These are phyloP conservation scores for Colletotrichum lini DNA, from an alignment of 2,329 filamentous ascomycete genomes.

Conservation along the genomic window DNA sequence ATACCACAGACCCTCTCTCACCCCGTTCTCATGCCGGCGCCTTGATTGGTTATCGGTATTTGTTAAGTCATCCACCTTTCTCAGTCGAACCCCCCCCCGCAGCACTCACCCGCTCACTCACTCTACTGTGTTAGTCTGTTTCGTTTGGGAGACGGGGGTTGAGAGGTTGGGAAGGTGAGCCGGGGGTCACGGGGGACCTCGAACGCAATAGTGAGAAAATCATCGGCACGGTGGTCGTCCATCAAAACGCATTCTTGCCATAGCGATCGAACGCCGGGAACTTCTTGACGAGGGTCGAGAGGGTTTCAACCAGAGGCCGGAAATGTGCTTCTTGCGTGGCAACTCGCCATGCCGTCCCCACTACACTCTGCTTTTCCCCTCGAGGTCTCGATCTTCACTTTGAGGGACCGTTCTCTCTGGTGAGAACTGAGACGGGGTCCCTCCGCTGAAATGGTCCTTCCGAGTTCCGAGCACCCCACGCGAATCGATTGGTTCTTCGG, in stretches of 20 bases:
- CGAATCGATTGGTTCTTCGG: slow-evolving; percentile 9
- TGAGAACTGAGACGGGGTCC: too few relatives aligned
- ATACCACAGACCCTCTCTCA: neutral
- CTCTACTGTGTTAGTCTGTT: too few relatives aligned
- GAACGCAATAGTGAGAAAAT: slow-evolving; percentile 6
- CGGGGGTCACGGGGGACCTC: slow-evolving; percentile 13
- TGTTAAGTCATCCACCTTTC: neutral
- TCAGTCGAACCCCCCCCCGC: neutral
- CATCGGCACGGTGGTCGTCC: slow-evolving; percentile 4
- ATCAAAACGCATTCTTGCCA: slow-evolving; percentile 17
- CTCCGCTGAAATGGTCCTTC: too few relatives aligned
- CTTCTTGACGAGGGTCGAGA: too few relatives aligned
- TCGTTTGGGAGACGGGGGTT: too few relatives aligned
- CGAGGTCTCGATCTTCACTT: slow-evolving; percentile 9
- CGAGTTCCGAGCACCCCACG: neutral
- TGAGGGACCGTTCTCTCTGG: neutral
- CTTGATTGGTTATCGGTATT: too few relatives aligned
- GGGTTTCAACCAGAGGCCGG: neutral
- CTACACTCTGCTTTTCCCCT: slow-evolving; percentile 9
- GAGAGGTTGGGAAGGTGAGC: neutral
- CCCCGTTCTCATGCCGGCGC: neutral
- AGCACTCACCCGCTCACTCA: neutral
- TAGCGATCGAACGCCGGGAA: neutral
- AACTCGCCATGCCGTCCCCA: slow-evolving; percentile 22
- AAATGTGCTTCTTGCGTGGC: slow-evolving; percentile 15